phyloP scores from a whole-genome alignment of 2,329 filamentous ascomycete species.

The Paradendryphiella salina region DNA sequence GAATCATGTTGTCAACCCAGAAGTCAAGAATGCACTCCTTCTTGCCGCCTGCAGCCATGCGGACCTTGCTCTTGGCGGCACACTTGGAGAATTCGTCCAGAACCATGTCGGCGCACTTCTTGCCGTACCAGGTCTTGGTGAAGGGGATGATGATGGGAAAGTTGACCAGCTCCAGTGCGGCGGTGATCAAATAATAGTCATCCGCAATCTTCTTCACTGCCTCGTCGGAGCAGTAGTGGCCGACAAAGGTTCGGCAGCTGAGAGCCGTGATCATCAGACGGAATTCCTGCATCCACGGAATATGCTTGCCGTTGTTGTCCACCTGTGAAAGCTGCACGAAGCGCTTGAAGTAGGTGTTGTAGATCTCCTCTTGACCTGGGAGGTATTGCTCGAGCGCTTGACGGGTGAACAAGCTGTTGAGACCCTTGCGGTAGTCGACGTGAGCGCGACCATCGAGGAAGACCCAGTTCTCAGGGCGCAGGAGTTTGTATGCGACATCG shows the following conservation, averaged over 20 bases:
- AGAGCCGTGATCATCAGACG: conserved; percentile 94
- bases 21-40: conserved; percentile 92
- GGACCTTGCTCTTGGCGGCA: conserved; percentile 88
- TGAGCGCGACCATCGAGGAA: conserved; percentile 95
- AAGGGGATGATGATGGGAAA: conserved; percentile 83
- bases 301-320: conserved; percentile 70
- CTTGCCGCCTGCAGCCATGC: conserved; percentile 85
- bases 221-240: conserved; percentile 89
- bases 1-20: conserved; percentile 80
- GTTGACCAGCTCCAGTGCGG: conserved; percentile 94
- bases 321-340: conserved; percentile 74
- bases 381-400: conserved; percentile 85
- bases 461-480: conserved; percentile 92
- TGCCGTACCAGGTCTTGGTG: conserved; percentile 96
- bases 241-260: conserved; percentile 94
- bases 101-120: conserved; percentile 92
- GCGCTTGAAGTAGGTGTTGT: conserved; percentile 79
- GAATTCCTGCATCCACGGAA: conserved; percentile 89
- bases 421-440: conserved; percentile 94
- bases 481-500: conserved; percentile 88
- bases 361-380: conserved; percentile 89
- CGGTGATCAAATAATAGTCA: conserved; percentile 96
- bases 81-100: conserved; percentile 87
- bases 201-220: conserved; percentile 91
- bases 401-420: conserved; percentile 93